Evolutionary conservation across 495 filamentous ascomycete genomes (phyloP).

Genomic region (Bryoglossum gracile): DNA sequence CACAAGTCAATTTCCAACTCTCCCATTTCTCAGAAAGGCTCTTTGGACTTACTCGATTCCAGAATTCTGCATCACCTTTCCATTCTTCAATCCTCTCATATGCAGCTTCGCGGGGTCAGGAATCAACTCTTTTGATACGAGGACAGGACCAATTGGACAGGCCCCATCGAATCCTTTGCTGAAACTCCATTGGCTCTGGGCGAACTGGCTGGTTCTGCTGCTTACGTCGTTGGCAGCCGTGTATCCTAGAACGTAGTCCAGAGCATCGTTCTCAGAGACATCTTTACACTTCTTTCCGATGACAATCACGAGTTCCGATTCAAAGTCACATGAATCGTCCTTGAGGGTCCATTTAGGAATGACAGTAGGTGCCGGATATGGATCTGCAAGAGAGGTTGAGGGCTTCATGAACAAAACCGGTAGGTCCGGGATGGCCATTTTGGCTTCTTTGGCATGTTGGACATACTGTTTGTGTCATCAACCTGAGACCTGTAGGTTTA

Average conservation of each 20-base stretch:
- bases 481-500: background rate
- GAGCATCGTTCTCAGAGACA: slow-evolving; percentile 37
- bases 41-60: slow-evolving; percentile 36
- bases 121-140: slow-evolving; percentile 47
- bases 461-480: slow-evolving; percentile 35
- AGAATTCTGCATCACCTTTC: slow-evolving; percentile 42
- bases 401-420: slow-evolving; percentile 42
- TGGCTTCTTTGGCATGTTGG: slow-evolving; percentile 38
- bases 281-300: slow-evolving; percentile 41
- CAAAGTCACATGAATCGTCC: slow-evolving; percentile 32
- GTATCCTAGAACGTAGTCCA: slow-evolving; percentile 40
- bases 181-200: slow-evolving; percentile 41
- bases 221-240: slow-evolving; percentile 42
- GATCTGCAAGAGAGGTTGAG: slow-evolving; percentile 34
- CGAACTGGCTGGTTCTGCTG: slow-evolving; percentile 35
- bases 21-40: background rate
- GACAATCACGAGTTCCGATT: slow-evolving; percentile 41
- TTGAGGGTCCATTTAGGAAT: slow-evolving; percentile 37
- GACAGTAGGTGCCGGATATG: slow-evolving; percentile 38
- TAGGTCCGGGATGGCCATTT: slow-evolving; percentile 36
- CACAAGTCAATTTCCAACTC: background rate
- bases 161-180: slow-evolving; percentile 41
- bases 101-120: slow-evolving; percentile 34
- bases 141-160: slow-evolving; percentile 43
- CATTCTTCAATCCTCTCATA: slow-evolving; percentile 40